Evolutionary conservation across 2,329 filamentous ascomycete genomes (phyloP).

Genomic region (Niveomyces coronatus): DNA sequence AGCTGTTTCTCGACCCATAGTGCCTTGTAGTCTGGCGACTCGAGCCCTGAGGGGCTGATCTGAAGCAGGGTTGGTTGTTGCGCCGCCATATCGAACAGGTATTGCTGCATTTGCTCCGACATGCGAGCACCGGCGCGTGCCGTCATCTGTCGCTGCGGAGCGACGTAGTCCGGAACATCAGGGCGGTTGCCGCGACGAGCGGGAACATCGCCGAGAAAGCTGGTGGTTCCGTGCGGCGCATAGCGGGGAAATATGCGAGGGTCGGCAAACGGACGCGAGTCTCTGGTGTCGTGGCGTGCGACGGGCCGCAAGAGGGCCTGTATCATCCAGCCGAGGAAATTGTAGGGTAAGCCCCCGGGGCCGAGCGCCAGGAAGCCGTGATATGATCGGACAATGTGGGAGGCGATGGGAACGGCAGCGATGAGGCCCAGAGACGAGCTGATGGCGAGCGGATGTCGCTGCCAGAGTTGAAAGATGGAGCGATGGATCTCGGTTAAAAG

Average conservation of each 20-base stretch:
- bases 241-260: slow-evolving; percentile 15
- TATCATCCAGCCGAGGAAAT: slow-evolving; percentile 29
- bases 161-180: slow-evolving; percentile 22
- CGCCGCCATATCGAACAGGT: slow-evolving; percentile 13
- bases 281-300: slow-evolving; percentile 22
- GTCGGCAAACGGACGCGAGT: slow-evolving; percentile 18
- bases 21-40: slow-evolving; percentile 5
- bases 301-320: slow-evolving; percentile 24
- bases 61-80: neutral
- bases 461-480: neutral
- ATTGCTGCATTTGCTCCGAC: slow-evolving; percentile 16
- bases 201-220: slow-evolving; percentile 15
- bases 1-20: slow-evolving; percentile 4
- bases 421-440: slow-evolving; percentile 1
- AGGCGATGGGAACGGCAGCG: slow-evolving; percentile 9
- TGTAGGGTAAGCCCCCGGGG: slow-evolving; percentile 32
- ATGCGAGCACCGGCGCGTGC: slow-evolving; percentile 13
- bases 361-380: slow-evolving; percentile 30
- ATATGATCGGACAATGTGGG: slow-evolving; percentile 24
- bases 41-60: slow-evolving; percentile 4
- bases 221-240: slow-evolving; percentile 15
- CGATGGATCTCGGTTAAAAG: neutral
- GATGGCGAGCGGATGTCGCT: neutral
- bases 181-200: slow-evolving; percentile 19
- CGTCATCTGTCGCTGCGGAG: slow-evolving; percentile 29